A percentile compares a stretch with the other conserved stretches of the same genome.
Evolutionary conservation across 148 eudicot genomes (phyloP).

Genomic region (Cornus kousa): DNA sequence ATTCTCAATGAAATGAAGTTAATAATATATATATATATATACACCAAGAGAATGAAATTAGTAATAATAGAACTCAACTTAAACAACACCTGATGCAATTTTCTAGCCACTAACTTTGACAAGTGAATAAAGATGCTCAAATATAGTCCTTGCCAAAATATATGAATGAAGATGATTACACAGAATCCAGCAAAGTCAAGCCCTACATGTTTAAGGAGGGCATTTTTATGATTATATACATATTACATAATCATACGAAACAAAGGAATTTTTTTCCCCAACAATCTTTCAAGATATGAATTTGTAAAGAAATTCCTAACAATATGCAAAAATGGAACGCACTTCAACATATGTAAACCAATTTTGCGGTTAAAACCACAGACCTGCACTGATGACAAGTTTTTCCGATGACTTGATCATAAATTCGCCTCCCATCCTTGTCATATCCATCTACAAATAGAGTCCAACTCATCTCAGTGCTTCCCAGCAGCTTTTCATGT

Average conservation of each 20-base stretch:
- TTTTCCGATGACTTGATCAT: constrained; percentile 71
- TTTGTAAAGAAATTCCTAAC: neutral
- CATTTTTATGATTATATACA: neutral
- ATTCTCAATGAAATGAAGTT: no score
- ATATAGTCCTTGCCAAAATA: neutral
- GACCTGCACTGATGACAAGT: constrained; percentile 99
- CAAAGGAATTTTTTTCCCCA: neutral
- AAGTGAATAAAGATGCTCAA: neutral
- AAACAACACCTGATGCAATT: no score
- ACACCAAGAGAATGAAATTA: no score
- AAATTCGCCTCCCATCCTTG: constrained; percentile 68
- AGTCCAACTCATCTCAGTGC: constrained; percentile 68
- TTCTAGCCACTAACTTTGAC: neutral
- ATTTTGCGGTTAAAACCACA: neutral
- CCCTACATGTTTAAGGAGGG: neutral
- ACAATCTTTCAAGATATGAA: neutral
- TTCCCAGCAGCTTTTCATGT: constrained; percentile 81
- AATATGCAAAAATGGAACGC: neutral
- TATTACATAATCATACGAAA: neutral
- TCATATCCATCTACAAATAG: constrained; percentile 81
- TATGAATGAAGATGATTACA: neutral
- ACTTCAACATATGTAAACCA: neutral
- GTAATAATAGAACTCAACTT: no score
- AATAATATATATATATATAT: no score
- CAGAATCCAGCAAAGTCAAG: neutral